Conservation (phyloP, 148 eudicot species). For the Dysphania ambrosioides region DNA sequence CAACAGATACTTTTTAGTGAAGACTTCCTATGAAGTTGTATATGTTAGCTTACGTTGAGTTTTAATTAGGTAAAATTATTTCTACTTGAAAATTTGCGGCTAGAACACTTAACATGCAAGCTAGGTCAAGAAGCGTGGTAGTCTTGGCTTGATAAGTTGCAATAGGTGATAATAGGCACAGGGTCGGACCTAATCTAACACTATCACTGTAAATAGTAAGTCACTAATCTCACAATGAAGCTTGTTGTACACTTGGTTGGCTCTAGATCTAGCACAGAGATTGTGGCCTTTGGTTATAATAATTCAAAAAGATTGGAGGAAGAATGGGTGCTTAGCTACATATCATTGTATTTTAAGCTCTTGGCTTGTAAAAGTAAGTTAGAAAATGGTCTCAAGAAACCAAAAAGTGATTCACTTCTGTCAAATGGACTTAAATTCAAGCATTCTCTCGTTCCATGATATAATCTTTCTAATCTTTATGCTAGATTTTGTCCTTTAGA, state of each 20-base stretch:
- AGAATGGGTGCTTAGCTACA: not conserved
- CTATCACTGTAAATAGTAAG: too few species aligned
- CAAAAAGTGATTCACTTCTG: conserved; percentile 16
- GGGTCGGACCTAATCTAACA: too few species aligned
- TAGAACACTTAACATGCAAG: too few species aligned
- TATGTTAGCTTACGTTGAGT: too few species aligned
- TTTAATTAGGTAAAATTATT: too few species aligned
- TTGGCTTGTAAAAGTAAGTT: not conserved
- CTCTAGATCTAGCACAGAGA: conserved; percentile 8
- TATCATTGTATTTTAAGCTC: not conserved
- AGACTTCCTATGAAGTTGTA: too few species aligned
- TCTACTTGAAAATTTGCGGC: too few species aligned
- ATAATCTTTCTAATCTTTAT: conserved; percentile 19
- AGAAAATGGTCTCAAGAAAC: not conserved
- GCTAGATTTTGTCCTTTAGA: conserved; percentile 26
- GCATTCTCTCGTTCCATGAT: conserved; percentile 5
- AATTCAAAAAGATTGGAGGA: not conserved
- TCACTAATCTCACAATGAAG: too few species aligned
- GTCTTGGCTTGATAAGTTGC: too few species aligned
- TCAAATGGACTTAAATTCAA: conserved; percentile 1
- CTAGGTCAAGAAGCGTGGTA: too few species aligned
- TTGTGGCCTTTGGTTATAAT: conserved; percentile 2
- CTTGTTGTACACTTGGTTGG: conserved; percentile 21
- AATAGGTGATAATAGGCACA: too few species aligned
- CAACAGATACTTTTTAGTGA: too few species aligned